phyloP scores from a whole-genome alignment of 495 filamentous ascomycete genomes.

The Hypoxylon subgilvum region DNA sequence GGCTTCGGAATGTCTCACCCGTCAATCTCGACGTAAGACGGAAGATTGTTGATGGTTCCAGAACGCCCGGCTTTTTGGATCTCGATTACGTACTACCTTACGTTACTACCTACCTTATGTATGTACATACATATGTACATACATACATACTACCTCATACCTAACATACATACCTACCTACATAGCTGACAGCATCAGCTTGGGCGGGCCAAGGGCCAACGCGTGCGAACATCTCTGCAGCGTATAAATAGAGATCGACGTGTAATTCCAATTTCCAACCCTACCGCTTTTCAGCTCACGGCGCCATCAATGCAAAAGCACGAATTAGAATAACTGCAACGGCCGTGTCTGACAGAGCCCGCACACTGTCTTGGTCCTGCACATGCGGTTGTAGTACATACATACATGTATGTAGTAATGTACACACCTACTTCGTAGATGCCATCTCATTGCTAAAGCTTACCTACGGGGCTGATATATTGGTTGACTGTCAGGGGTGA shows the following conservation, averaged over 20 bases:
- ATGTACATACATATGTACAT: no score
- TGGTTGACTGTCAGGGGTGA: conserved; percentile 3
- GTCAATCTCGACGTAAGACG: background rate
- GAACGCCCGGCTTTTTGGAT: background rate
- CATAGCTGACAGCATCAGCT: no score
- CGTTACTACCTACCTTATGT: no score
- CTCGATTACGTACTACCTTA: no score
- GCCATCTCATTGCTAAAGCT: no score
- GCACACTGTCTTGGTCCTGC: conserved; percentile 6
- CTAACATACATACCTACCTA: no score
- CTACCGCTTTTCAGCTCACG: conserved; percentile 22
- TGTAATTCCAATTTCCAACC: conserved; percentile 9
- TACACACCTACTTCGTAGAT: no score
- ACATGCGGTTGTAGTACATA: background rate
- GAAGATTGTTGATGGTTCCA: background rate
- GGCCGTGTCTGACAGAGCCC: conserved; percentile 1
- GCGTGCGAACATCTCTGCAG: background rate
- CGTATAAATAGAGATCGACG: conserved; percentile 25
- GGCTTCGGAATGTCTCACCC: no score
- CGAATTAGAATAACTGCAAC: conserved; percentile 6
- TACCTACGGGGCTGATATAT: conserved; percentile 8
- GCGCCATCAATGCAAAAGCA: conserved; percentile 19
- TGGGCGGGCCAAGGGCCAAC: no score
- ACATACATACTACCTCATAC: no score
- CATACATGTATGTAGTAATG: no score